Conservation (phyloP, 805 yeast species). For the Lachancea nothofagi region DNA sequence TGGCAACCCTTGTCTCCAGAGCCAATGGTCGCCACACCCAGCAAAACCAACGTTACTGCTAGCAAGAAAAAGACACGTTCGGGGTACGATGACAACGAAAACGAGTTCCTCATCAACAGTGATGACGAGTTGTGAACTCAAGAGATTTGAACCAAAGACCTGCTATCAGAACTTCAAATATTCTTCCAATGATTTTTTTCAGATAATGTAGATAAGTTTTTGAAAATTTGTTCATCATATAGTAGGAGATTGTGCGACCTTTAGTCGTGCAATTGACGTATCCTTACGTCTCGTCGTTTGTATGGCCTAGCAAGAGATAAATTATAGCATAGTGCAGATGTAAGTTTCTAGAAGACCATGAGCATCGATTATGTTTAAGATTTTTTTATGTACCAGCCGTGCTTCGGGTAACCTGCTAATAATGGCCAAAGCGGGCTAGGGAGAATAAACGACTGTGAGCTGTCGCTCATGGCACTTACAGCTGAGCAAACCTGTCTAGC, state of each 20-base stretch:
- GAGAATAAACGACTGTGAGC: no score
- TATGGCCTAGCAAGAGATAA: no score
- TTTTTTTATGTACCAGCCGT: no score
- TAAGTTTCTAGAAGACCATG: no score
- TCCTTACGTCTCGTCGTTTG: conserved; percentile 7
- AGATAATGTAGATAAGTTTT: conserved; percentile 36
- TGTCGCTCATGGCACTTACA: no score
- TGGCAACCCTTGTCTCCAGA: conserved; percentile 28
- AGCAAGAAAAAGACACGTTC: conserved; percentile 2
- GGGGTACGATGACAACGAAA: conserved; percentile 20
- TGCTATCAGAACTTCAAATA: conserved; percentile 9
- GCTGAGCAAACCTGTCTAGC: no score
- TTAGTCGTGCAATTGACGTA: conserved; percentile 3
- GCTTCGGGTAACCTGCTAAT: no score
- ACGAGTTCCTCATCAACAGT: conserved; percentile 30
- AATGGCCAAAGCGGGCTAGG: no score
- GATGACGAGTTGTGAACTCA: conserved; percentile 27
- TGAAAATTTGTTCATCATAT: conserved; percentile 23
- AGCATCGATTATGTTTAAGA: no score
- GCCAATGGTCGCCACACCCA: conserved; percentile 24
- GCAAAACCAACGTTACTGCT: conserved; percentile 18
- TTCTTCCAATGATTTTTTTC: conserved; percentile 20
- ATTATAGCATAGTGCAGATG: no score
- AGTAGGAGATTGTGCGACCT: conserved; percentile 2
- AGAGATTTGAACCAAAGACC: not conserved